phyloP scores from a whole-genome alignment of 371 early-diverging fungal genomes.

The Conidiobolus incongruus region DNA sequence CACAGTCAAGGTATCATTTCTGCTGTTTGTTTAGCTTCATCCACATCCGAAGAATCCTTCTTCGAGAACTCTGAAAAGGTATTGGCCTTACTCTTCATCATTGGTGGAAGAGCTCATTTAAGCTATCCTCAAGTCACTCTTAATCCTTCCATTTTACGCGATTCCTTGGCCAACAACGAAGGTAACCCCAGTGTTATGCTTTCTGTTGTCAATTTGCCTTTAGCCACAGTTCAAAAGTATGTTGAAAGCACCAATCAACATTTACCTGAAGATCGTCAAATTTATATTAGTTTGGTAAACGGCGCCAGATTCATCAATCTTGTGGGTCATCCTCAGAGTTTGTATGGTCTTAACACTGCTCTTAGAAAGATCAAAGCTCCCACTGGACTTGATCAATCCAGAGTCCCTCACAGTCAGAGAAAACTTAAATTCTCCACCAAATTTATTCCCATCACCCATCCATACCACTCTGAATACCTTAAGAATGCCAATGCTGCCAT shows the following conservation, averaged over 20 bases:
- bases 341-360: slow-evolving; percentile 71
- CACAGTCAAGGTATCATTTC: slow-evolving; percentile 89
- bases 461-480: slow-evolving; percentile 69
- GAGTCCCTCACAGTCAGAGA: slow-evolving; percentile 65
- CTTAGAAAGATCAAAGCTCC: slow-evolving; percentile 72
- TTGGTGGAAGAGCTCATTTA: slow-evolving; percentile 72
- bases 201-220: slow-evolving; percentile 50
- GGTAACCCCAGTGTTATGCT: slow-evolving; percentile 91
- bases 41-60: slow-evolving; percentile 62
- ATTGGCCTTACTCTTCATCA: slow-evolving; percentile 71
- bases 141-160: slow-evolving; percentile 67
- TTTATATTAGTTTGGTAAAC: slow-evolving; percentile 67
- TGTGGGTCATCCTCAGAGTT: slow-evolving; percentile 70
- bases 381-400: slow-evolving; percentile 57
- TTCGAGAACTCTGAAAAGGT: slow-evolving; percentile 61
- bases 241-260: slow-evolving; percentile 68
- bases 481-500: slow-evolving; percentile 31
- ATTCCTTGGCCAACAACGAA: slow-evolving; percentile 71
- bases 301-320: slow-evolving; percentile 67
- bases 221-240: slow-evolving; percentile 49
- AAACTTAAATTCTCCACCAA: slow-evolving; percentile 67
- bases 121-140: slow-evolving; percentile 73
- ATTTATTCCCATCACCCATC: slow-evolving; percentile 71
- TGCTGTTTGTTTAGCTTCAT: slow-evolving; percentile 68
- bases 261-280: slow-evolving; percentile 52